These are phyloP conservation scores for Haplographium delicatum DNA, from an alignment of 495 filamentous ascomycete genomes.

Conservation along the genomic window DNA sequence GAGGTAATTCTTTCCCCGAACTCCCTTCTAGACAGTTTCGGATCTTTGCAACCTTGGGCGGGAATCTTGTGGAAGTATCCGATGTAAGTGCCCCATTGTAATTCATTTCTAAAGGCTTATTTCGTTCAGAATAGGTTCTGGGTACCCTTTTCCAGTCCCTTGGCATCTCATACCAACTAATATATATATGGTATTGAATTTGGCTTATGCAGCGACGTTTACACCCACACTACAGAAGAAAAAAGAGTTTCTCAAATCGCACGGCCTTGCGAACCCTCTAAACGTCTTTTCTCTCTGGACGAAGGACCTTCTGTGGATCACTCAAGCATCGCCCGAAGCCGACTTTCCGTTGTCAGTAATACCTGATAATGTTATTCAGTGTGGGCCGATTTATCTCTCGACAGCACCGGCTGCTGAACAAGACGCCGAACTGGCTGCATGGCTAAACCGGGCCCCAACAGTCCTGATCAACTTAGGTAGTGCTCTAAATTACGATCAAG, in stretches of 20 bases:
- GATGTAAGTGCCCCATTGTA: too few relatives aligned
- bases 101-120: too few relatives aligned
- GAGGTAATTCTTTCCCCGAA: neutral
- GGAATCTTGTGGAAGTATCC: neutral
- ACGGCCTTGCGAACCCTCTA: conserved; percentile 15
- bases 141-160: conserved; percentile 41
- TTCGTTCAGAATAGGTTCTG: too few relatives aligned
- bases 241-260: neutral
- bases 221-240: neutral
- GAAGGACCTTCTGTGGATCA: conserved; percentile 30
- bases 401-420: conserved; percentile 26
- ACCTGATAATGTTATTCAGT: neutral
- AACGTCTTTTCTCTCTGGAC: conserved; percentile 21
- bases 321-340: conserved; percentile 34
- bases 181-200: conserved; percentile 28
- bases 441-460: conserved; percentile 40
- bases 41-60: neutral
- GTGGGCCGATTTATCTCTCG: conserved; percentile 3
- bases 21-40: neutral
- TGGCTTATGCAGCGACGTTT: neutral
- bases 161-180: conserved; percentile 37
- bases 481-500: conserved; percentile 27
- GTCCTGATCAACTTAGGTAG: conserved; percentile 48
- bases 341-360: conserved; percentile 38
- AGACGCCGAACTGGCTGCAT: conserved; percentile 38